These are phyloP conservation scores for Pezicula radicicola DNA, from an alignment of 2,329 filamentous ascomycete genomes.

Conservation along the genomic window DNA sequence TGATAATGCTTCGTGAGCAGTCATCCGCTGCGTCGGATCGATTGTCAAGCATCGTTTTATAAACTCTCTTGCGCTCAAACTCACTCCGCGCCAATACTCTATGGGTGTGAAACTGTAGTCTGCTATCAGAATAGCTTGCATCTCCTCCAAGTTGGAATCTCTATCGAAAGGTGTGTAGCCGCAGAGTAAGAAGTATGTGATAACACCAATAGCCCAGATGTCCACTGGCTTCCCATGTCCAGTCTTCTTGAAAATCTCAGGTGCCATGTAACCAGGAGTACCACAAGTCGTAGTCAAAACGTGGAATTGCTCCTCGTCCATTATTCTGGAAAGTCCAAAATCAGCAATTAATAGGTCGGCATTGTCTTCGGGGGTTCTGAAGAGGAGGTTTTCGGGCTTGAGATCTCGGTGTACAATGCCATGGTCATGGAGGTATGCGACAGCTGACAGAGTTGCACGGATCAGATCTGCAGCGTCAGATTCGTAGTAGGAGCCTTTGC, in stretches of 20 bases:
- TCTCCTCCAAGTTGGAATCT: conserved; percentile 96
- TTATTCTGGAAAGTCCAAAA: conserved; percentile 92
- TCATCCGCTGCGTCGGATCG: conserved; percentile 84
- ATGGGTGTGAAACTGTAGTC: conserved; percentile 94
- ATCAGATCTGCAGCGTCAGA: conserved; percentile 94
- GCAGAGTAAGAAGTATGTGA: conserved; percentile 97
- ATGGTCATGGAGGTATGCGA: conserved; percentile 97
- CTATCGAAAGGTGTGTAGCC: conserved; percentile 98
- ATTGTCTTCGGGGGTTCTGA: conserved; percentile 96
- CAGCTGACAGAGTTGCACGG: conserved; percentile 91
- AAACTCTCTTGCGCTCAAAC: conserved; percentile 81
- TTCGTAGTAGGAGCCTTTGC: conserved; percentile 98
- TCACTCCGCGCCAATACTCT: conserved; percentile 97
- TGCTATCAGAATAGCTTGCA: conserved; percentile 96
- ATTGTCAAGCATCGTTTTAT: conserved; percentile 90
- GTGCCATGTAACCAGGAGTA: conserved; percentile 98
- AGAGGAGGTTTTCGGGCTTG: conserved; percentile 95
- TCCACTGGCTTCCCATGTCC: conserved; percentile 98
- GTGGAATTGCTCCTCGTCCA: conserved; percentile 99
- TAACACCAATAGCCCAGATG: conserved; percentile 97
- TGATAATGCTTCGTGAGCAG: conserved; percentile 74
- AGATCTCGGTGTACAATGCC: conserved; percentile 97
- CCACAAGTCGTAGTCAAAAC: conserved; percentile 97
- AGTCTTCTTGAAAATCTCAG: conserved; percentile 98
- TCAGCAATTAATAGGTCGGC: conserved; percentile 95